Percentiles rank a stretch among this genome's conserved stretches.
Evolutionary conservation across 2,329 filamentous ascomycete genomes (phyloP).

Genomic region (Colletotrichum spaethianum): DNA sequence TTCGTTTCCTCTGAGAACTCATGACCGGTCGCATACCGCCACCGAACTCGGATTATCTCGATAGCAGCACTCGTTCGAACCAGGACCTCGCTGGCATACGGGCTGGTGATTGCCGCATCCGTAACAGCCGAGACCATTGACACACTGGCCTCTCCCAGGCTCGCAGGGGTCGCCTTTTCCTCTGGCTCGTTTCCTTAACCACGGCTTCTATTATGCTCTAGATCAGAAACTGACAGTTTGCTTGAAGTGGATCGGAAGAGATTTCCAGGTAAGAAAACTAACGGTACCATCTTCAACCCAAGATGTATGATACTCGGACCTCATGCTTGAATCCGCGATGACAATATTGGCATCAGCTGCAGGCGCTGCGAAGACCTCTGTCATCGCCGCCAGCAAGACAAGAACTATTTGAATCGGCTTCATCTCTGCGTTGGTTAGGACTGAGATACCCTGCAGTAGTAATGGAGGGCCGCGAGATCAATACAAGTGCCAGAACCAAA

Average conservation of each 20-base stretch:
- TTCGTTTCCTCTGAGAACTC: not conserved
- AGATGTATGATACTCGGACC: slow-evolving; percentile 6
- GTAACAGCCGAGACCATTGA: not conserved
- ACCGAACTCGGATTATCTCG: not conserved
- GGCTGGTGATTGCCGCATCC: not conserved
- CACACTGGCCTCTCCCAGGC: not conserved
- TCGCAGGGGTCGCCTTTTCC: not conserved
- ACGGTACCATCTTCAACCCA: slow-evolving; percentile 2
- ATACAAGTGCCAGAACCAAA: not conserved
- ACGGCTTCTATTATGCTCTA: not conserved
- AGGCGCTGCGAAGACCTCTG: not conserved
- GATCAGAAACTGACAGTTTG: not conserved
- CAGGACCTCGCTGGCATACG: slow-evolving; percentile 1
- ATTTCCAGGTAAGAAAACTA: not conserved
- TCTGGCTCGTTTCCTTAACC: not conserved
- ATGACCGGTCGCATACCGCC: not conserved
- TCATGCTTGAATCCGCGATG: not conserved
- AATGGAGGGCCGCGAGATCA: no score
- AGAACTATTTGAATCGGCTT: not conserved
- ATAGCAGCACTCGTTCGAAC: not conserved
- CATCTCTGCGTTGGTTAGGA: not conserved
- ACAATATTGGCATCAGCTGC: not conserved
- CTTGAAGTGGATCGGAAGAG: not conserved
- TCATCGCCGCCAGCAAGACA: not conserved
- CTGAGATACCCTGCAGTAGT: not conserved